phyloP scores from a whole-genome alignment of 139 green algal species.

The Marvania coccoides region DNA sequence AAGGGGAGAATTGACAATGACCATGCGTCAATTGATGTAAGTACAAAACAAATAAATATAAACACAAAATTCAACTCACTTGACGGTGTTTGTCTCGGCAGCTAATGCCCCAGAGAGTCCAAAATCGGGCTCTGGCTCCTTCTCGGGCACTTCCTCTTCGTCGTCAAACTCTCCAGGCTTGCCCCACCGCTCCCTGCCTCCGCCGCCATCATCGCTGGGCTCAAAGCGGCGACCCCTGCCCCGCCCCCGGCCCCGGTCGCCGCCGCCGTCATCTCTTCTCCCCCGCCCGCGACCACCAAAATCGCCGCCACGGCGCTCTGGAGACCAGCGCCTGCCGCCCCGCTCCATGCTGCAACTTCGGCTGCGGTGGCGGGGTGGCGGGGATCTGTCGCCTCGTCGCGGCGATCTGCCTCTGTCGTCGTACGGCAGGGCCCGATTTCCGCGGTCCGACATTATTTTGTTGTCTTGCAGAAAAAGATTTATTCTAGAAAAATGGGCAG shows the following conservation, averaged over 20 bases:
- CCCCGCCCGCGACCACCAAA: not conserved
- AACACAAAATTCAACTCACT: conserved; percentile 14
- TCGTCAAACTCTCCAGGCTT: conserved; percentile 11
- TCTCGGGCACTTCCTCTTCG: conserved; percentile 13
- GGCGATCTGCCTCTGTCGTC: not conserved
- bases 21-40: not conserved
- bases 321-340: too few species aligned
- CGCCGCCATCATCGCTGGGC: not conserved
- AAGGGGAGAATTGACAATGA: not conserved
- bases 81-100: conserved; percentile 75
- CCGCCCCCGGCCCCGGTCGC: not conserved
- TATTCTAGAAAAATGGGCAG: not conserved
- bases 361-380: not conserved
- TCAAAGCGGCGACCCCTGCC: not conserved
- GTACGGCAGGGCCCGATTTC: not conserved
- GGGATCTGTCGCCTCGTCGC: not conserved
- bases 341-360: not conserved
- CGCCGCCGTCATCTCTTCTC: not conserved
- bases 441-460: not conserved
- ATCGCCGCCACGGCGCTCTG: not conserved
- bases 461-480: not conserved
- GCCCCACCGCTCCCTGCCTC: conserved; percentile 2
- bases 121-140: conserved; percentile 56
- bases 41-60: not conserved
- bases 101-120: conserved; percentile 78